phyloP scores from a whole-genome alignment of 2,329 filamentous ascomycete genomes.

The Alternaria panax region DNA sequence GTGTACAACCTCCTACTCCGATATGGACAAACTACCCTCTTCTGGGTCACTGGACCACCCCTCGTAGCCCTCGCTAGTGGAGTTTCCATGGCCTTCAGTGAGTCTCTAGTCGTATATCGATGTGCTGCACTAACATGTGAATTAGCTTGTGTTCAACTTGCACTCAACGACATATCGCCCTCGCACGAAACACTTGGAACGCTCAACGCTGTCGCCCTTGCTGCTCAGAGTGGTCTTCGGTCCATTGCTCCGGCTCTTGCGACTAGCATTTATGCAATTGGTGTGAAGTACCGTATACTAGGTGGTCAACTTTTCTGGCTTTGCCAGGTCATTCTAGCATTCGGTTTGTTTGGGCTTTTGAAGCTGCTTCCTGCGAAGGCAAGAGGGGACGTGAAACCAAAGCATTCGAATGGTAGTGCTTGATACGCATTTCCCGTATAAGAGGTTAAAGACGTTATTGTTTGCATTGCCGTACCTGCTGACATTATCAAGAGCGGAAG shows the following conservation, averaged over 20 bases:
- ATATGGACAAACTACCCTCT: constrained; percentile 54
- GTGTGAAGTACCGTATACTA: constrained; percentile 67
- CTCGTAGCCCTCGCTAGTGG: constrained; percentile 5
- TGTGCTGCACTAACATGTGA: constrained; percentile 6
- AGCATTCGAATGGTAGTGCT: not conserved
- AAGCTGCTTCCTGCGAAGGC: constrained; percentile 37
- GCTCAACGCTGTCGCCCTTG: constrained; percentile 73
- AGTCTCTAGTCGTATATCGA: constrained; percentile 16
- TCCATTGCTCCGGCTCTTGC: constrained; percentile 72
- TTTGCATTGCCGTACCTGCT: no score
- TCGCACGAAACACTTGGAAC: constrained; percentile 70
- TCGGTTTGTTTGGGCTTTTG: constrained; percentile 26
- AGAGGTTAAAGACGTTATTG: no score
- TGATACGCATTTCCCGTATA: not conserved
- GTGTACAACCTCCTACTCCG: constrained; percentile 65
- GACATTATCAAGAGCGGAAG: no score
- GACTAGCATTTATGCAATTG: constrained; percentile 72
- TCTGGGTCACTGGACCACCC: constrained; percentile 63
- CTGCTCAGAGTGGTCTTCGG: constrained; percentile 66
- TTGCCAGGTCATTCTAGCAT: constrained; percentile 54
- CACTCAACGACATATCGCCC: constrained; percentile 76
- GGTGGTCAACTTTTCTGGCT: constrained; percentile 72
- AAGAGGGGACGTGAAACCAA: constrained; percentile 19
- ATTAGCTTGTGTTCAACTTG: constrained; percentile 70
- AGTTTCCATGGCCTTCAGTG: constrained; percentile 55